Base-by-base conservation (phyloP, 257 asterid species). In the Gentiana macrophylla region DNA sequence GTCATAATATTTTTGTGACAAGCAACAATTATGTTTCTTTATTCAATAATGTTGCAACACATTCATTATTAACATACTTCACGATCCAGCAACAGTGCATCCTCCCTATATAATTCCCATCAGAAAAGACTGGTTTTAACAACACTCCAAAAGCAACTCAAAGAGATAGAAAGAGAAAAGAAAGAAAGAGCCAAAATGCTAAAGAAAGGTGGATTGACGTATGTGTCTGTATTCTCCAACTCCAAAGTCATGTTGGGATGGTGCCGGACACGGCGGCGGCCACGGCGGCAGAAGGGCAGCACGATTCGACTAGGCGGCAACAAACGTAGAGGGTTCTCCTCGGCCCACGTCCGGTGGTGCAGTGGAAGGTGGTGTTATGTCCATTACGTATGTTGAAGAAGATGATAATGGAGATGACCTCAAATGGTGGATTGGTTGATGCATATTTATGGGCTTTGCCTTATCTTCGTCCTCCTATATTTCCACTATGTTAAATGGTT, bases 381-480 rank as follows among this genome's bases (percentile, higher is more conserved):
- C 82, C 79, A 13, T 59, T 77, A 24, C 73, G 85, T 8, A 69
- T 59, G 56, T 49, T 82, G 72, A 80, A 74, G 76, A 82, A 71
- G 59, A 62, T 85, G 12, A 61, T 85, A 0, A 36, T 70, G 56
- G 62, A 77, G 62, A 67, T 80, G 86, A 75, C 77, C 33, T 52
- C 73, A 0, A 67, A 67, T 53, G 84, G 79, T 43, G 59, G 67
- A 11, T 54, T 70, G 56, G 62, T 76, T 1, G 88, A 85, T 63
- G 88, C 86, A 37, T 82, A 62, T 56, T 64, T 65, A 46, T 82
- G 82, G 83, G 58, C 92, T 44, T 64, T 80, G 67, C 83, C 88
- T 0, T 69, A 82, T 64, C 75, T 85, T 52, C 86, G 84, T 50
- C 77, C 86, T 12, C 84, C 77, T 5, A 12, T 82, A 3, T 77